phyloP scores from a whole-genome alignment of 1,284 basidiomycete genomes.

The Apiotrichum akiyoshidainum region DNA sequence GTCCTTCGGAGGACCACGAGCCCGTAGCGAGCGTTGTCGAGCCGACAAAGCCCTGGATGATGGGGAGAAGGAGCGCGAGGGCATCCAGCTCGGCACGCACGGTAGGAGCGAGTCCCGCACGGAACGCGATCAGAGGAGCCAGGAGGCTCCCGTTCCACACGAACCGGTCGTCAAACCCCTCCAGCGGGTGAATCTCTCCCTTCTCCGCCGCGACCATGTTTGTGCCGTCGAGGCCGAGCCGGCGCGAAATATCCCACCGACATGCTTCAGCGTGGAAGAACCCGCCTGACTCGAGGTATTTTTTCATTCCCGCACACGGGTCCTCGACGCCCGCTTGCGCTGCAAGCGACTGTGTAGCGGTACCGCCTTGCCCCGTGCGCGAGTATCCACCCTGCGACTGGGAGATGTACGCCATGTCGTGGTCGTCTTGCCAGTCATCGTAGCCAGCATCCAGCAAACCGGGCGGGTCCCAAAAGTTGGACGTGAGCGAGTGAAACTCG shows the following conservation, averaged over 20 bases:
- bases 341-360: conserved; percentile 51
- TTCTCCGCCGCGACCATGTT: conserved; percentile 33
- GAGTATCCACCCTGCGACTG: not conserved
- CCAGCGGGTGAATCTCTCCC: conserved; percentile 53
- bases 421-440: conserved; percentile 13
- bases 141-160: conserved; percentile 47
- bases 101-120: conserved; percentile 51
- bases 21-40: conserved; percentile 57
- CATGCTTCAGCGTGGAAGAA: conserved; percentile 87
- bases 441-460: conserved; percentile 22
- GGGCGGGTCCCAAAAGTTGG: conserved; percentile 50
- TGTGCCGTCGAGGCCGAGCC: conserved; percentile 59
- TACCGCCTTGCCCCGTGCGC: conserved; percentile 1
- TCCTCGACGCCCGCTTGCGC: conserved; percentile 64
- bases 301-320: conserved; percentile 82
- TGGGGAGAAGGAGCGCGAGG: conserved; percentile 58
- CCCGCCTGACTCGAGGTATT: conserved; percentile 83
- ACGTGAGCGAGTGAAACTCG: conserved; percentile 54
- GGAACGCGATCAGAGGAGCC: conserved; percentile 45
- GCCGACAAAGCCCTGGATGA: conserved; percentile 90
- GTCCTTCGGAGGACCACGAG: conserved; percentile 63
- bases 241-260: conserved; percentile 82
- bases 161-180: conserved; percentile 73
- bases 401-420: not conserved
- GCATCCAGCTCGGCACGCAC: conserved; percentile 42